Evolutionary conservation across 1,284 basidiomycete species (phyloP).

Genomic region (Agroathelia rolfsii): DNA sequence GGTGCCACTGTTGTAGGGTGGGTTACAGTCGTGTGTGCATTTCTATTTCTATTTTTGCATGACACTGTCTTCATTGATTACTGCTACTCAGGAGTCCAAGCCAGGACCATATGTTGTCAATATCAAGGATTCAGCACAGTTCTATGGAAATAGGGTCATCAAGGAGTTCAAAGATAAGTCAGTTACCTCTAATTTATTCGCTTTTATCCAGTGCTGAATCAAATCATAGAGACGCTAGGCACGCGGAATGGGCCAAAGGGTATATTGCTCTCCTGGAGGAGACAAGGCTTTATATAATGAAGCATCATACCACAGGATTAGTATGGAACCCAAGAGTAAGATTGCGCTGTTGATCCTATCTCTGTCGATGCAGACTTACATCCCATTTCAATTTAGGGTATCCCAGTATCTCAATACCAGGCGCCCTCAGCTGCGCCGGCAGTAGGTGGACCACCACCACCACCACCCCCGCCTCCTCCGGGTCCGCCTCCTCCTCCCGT

Average conservation of each 20-base stretch:
- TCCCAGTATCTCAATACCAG: constrained; percentile 49
- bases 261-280: constrained; percentile 71
- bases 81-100: constrained; percentile 52
- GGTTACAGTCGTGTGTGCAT: constrained; percentile 66
- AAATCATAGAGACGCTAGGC: constrained; percentile 69
- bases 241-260: constrained; percentile 81
- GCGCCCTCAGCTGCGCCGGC: constrained; percentile 22
- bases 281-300: constrained; percentile 76
- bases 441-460: constrained; percentile 19
- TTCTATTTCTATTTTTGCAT: background rate
- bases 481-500: constrained; percentile 46
- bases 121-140: constrained; percentile 82
- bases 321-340: constrained; percentile 81
- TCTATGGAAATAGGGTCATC: constrained; percentile 87
- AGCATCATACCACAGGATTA: constrained; percentile 83
- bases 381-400: constrained; percentile 39
- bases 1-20: constrained; percentile 85
- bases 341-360: too few species aligned
- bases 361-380: constrained; percentile 1
- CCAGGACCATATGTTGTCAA: constrained; percentile 81
- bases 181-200: constrained; percentile 18
- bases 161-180: constrained; percentile 92
- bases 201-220: constrained; percentile 5
- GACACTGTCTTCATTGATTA: constrained; percentile 8
- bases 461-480: constrained; percentile 38